Conservation (phyloP, 1,284 basidiomycete genomes). For the Fistulinella staudtii region DNA sequence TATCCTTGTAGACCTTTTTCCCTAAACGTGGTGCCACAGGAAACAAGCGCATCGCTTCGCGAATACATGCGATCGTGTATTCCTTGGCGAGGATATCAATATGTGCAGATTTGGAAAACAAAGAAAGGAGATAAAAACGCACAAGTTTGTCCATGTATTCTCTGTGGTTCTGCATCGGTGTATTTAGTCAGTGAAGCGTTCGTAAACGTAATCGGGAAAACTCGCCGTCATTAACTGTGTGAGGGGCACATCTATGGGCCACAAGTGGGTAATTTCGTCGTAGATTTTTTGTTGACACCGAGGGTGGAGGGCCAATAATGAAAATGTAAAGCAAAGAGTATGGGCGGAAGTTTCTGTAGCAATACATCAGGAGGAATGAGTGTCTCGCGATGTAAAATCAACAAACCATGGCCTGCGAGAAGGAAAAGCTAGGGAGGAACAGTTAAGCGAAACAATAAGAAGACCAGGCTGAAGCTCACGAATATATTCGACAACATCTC, state of each 20-base stretch:
- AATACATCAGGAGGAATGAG: no score
- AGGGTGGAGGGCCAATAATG: constrained; percentile 43
- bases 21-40: constrained; percentile 38
- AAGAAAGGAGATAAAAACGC: neutral
- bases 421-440: constrained; percentile 34
- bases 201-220: neutral
- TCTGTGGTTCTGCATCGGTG: constrained; percentile 33
- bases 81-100: constrained; percentile 29
- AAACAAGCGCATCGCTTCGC: constrained; percentile 42
- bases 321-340: constrained; percentile 39
- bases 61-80: constrained; percentile 40
- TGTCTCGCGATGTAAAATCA: no score
- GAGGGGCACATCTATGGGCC: constrained; percentile 30
- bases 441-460: neutral
- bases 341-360: constrained; percentile 43
- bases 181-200: neutral
- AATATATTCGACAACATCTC: constrained; percentile 46
- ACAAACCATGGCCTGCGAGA: constrained; percentile 33
- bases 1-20: constrained; percentile 38
- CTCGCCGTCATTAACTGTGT: constrained; percentile 21
- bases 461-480: constrained; percentile 26
- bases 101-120: neutral
- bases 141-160: constrained; percentile 36
- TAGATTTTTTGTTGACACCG: constrained; percentile 42
- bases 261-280: constrained; percentile 36